A percentile compares a stretch with the other conserved stretches of the same genome.
Evolutionary conservation across 2,329 filamentous ascomycete species (phyloP).

Genomic region (Colletotrichum sp.): DNA sequence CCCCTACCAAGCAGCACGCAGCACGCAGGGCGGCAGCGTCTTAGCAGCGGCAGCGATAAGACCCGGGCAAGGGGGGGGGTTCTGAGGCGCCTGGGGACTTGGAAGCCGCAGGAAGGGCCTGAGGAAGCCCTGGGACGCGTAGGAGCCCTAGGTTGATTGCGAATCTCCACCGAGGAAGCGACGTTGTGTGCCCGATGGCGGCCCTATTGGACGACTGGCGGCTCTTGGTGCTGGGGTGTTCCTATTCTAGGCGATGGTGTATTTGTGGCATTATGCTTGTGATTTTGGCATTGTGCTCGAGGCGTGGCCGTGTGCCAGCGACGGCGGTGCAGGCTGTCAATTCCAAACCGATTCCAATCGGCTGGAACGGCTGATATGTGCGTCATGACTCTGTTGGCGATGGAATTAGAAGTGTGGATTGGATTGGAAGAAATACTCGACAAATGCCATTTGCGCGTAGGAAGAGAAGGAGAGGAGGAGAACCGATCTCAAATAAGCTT

Average conservation of each 20-base stretch:
- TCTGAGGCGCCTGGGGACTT: background rate
- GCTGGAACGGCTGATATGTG: background rate
- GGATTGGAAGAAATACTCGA: background rate
- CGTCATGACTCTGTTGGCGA: background rate
- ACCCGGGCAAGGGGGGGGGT: background rate
- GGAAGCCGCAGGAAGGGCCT: background rate
- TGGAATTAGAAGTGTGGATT: background rate
- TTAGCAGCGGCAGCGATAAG: slow-evolving; percentile 1
- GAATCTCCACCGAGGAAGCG: background rate
- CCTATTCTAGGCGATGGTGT: background rate
- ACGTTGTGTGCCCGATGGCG: slow-evolving; percentile 11
- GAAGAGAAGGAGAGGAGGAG: background rate
- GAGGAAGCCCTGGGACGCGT: background rate
- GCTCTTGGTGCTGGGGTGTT: background rate
- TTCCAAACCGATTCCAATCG: background rate
- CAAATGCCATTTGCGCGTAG: background rate
- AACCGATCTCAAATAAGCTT: background rate
- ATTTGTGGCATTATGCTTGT: slow-evolving; percentile 3
- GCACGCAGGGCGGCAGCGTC: background rate
- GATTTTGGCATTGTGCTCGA: background rate
- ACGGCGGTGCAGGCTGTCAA: background rate
- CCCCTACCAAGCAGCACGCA: background rate
- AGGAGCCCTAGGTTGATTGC: background rate
- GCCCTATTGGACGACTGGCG: slow-evolving; percentile 8
- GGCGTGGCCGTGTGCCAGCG: background rate